These are phyloP conservation scores for Termitomyces sp. DNA, from an alignment of 1,284 basidiomycete species.

Conservation along the genomic window DNA sequence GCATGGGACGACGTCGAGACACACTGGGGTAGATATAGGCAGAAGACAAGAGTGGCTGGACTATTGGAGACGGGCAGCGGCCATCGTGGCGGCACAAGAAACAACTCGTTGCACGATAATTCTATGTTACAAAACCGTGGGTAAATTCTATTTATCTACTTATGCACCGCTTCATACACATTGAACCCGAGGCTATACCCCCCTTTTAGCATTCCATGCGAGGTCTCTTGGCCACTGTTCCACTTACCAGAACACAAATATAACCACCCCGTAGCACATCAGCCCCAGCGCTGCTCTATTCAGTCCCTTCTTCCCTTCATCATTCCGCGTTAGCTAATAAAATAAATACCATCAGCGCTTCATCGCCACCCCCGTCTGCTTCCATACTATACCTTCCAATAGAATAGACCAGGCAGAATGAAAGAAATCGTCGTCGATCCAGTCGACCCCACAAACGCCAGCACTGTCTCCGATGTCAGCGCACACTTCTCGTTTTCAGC, in stretches of 20 bases:
- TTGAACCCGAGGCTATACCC: constrained; percentile 65
- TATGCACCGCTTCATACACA: constrained; percentile 55
- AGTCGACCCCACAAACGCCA: constrained; percentile 95
- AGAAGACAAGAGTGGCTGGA: background rate
- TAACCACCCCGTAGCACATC: constrained; percentile 70
- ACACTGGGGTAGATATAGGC: background rate
- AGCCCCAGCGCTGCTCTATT: constrained; percentile 65
- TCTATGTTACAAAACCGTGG: constrained; percentile 19
- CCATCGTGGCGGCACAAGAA: constrained; percentile 3
- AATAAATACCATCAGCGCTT: background rate
- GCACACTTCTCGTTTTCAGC: background rate
- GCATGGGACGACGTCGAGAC: background rate
- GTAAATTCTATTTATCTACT: constrained; percentile 9
- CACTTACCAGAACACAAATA: constrained; percentile 86
- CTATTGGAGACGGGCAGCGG: constrained; percentile 14
- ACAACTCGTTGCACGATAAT: constrained; percentile 2
- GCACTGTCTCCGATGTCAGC: constrained; percentile 45
- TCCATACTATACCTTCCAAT: constrained; percentile 60
- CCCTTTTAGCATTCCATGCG: background rate
- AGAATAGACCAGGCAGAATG: constrained; percentile 88
- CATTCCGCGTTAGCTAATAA: constrained; percentile 72
- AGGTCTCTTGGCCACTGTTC: background rate
- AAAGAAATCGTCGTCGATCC: constrained; percentile 97
- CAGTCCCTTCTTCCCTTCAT: constrained; percentile 51
- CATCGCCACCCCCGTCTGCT: background rate